Percentiles rank a stretch among this genome's conserved stretches.
Evolutionary conservation across 306 rosid genomes (phyloP).

Genomic region (Medicago truncatula): DNA sequence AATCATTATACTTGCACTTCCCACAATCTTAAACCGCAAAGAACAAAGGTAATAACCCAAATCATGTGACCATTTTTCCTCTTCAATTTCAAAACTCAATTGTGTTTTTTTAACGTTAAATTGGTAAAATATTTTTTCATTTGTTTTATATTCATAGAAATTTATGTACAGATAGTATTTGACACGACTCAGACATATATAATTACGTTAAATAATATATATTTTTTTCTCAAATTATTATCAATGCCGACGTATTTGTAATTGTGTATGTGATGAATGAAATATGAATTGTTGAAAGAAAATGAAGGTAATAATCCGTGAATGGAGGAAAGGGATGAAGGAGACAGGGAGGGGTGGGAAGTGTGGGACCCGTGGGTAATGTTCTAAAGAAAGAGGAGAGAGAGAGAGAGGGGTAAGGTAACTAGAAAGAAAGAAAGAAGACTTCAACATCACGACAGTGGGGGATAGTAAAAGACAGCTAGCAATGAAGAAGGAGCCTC

Average conservation of each 20-base stretch:
- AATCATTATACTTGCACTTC: slow-evolving; percentile 24
- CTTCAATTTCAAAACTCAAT: background rate
- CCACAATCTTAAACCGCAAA: background rate
- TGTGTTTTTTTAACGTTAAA: background rate
- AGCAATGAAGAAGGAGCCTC: slow-evolving; percentile 89
- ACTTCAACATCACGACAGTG: slow-evolving; percentile 79
- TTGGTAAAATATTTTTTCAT: background rate
- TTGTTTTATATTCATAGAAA: background rate
- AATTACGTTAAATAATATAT: no score
- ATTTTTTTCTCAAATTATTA: no score
- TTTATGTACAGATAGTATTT: no score
- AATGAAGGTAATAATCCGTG: slow-evolving; percentile 57
- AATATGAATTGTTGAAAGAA: slow-evolving; percentile 1
- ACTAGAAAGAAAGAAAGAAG: slow-evolving; percentile 43
- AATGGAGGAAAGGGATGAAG: slow-evolving; percentile 35
- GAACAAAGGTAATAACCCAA: slow-evolving; percentile 20
- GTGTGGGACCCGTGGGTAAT: slow-evolving; percentile 62
- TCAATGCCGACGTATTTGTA: no score
- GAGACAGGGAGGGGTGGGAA: slow-evolving; percentile 32
- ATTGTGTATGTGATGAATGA: background rate
- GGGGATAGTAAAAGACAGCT: slow-evolving; percentile 85
- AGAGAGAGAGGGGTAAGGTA: background rate
- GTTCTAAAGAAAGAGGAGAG: slow-evolving; percentile 43
- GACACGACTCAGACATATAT: no score
- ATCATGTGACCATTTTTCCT: background rate